A percentile compares a stretch with the other conserved stretches of the same genome.
phyloP scores from a whole-genome alignment of 371 early-diverging fungal genomes.

The Mortierella sp. region DNA sequence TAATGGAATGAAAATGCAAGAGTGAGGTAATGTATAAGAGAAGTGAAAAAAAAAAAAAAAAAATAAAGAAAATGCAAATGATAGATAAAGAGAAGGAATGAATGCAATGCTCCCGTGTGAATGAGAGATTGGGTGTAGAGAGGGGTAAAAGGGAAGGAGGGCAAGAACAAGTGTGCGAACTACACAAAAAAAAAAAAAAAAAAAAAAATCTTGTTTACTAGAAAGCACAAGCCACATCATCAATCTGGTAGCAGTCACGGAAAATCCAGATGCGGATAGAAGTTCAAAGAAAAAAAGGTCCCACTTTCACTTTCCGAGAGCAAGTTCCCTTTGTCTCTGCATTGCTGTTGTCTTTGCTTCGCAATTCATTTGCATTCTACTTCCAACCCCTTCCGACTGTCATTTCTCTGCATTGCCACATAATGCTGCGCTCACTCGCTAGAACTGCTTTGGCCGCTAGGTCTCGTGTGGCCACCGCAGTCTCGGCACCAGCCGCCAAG shows the following conservation, averaged over 20 bases:
- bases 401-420: background rate
- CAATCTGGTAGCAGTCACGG: slow-evolving; percentile 11
- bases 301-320: background rate
- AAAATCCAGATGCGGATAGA: background rate
- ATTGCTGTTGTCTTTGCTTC: slow-evolving; percentile 3
- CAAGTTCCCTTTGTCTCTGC: background rate
- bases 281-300: background rate
- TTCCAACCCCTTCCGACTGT: slow-evolving; percentile 2
- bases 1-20: slow-evolving; percentile 3
- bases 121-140: slow-evolving; percentile 1
- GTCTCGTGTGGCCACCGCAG: slow-evolving; percentile 18
- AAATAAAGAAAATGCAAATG: slow-evolving; percentile 8
- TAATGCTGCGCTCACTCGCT: slow-evolving; percentile 51
- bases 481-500: slow-evolving; percentile 22
- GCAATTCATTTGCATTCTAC: background rate
- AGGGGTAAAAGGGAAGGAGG: background rate
- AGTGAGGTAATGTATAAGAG: slow-evolving; percentile 1
- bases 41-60: slow-evolving; percentile 3
- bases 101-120: slow-evolving; percentile 12
- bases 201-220: slow-evolving; percentile 21
- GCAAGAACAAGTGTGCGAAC: background rate
- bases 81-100: slow-evolving; percentile 4
- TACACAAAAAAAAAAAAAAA: slow-evolving; percentile 17
- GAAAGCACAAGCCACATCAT: slow-evolving; percentile 3
- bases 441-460: slow-evolving; percentile 44